These are phyloP conservation scores for Penicillium sp. DNA, from an alignment of 2,329 filamentous ascomycete genomes.

Conservation along the genomic window DNA sequence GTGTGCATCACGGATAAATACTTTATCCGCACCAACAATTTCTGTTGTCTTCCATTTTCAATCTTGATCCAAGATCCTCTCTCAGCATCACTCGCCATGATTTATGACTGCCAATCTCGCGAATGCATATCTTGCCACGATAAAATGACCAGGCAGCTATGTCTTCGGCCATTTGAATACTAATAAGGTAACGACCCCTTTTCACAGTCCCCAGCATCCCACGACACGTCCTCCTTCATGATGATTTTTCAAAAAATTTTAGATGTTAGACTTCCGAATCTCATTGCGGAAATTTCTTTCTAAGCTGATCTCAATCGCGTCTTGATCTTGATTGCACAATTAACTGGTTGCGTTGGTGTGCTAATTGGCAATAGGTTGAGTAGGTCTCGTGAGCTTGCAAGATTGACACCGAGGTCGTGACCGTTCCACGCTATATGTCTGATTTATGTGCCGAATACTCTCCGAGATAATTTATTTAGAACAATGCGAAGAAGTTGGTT, in stretches of 20 bases:
- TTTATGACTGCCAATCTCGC: too few relatives aligned
- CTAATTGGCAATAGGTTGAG: background rate
- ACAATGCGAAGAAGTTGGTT: background rate
- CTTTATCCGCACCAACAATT: background rate
- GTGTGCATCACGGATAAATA: background rate
- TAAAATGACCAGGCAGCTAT: too few relatives aligned
- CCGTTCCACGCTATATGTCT: background rate
- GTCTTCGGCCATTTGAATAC: background rate
- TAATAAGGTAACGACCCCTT: background rate
- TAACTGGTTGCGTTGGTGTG: conserved; percentile 35
- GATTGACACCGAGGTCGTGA: background rate
- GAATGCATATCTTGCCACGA: too few relatives aligned
- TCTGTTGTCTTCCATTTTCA: background rate
- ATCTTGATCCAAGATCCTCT: background rate
- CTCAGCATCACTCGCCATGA: too few relatives aligned
- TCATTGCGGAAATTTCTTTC: conserved; percentile 37
- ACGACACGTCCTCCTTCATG: conserved; percentile 19
- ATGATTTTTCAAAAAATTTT: conserved; percentile 41
- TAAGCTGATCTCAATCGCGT: background rate
- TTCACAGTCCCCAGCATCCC: background rate
- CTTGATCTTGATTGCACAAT: conserved; percentile 55
- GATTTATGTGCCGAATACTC: background rate
- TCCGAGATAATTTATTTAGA: background rate
- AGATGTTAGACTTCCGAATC: conserved; percentile 50
- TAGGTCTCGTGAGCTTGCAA: background rate